These are phyloP conservation scores for Tuber calosporum DNA, from an alignment of 495 filamentous ascomycete genomes.

Conservation along the genomic window DNA sequence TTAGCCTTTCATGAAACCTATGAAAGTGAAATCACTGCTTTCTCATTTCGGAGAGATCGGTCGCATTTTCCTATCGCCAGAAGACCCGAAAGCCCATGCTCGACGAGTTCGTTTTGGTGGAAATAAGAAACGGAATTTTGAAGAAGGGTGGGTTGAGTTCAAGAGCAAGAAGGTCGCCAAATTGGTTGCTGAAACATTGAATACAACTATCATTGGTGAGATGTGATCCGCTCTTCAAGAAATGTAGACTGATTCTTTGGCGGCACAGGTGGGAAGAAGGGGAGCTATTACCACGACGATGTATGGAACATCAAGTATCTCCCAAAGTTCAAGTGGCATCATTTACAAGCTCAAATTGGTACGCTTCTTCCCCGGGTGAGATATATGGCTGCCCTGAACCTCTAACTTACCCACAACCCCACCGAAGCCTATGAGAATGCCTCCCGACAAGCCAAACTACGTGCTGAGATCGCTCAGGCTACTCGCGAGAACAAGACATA, in stretches of 20 bases:
- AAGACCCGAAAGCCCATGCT: slow-evolving; percentile 57
- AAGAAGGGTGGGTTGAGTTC: slow-evolving; percentile 95
- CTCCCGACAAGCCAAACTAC: slow-evolving; percentile 68
- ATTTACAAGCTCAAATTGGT: slow-evolving; percentile 48
- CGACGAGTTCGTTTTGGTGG: slow-evolving; percentile 59
- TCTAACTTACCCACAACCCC: background rate
- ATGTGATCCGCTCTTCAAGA: background rate
- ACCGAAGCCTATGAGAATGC: slow-evolving; percentile 56
- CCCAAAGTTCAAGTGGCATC: slow-evolving; percentile 73
- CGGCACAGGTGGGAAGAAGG: slow-evolving; percentile 65
- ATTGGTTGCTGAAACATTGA: slow-evolving; percentile 72
- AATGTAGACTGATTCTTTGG: background rate
- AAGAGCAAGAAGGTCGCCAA: slow-evolving; percentile 69
- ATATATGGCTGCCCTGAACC: slow-evolving; percentile 53
- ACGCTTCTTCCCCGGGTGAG: slow-evolving; percentile 50
- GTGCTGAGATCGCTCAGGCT: slow-evolving; percentile 70
- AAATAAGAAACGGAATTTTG: slow-evolving; percentile 80
- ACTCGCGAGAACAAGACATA: slow-evolving; percentile 79
- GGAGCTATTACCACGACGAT: slow-evolving; percentile 84
- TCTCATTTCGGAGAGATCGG: slow-evolving; percentile 70
- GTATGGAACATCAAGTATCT: slow-evolving; percentile 84
- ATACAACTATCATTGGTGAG: slow-evolving; percentile 59
- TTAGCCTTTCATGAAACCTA: slow-evolving; percentile 81
- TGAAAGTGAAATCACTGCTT: slow-evolving; percentile 68
- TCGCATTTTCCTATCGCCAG: slow-evolving; percentile 80